These are phyloP conservation scores for Colletotrichum tropicicola DNA, from an alignment of 2,329 filamentous ascomycete species.

Conservation along the genomic window DNA sequence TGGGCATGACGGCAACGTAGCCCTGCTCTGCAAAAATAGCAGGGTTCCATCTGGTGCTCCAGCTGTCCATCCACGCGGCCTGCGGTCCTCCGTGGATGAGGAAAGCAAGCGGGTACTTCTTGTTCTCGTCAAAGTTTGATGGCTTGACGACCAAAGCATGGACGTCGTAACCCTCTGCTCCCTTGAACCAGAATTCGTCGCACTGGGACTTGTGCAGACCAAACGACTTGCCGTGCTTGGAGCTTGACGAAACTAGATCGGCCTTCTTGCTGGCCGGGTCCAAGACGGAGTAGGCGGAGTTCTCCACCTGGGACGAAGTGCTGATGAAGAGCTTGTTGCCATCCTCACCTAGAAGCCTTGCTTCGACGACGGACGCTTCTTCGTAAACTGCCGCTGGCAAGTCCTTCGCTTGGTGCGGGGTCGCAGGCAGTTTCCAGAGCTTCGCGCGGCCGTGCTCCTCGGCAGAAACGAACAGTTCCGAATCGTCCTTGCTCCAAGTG, in stretches of 20 bases:
- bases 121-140: conserved; percentile 70
- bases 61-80: conserved; percentile 77
- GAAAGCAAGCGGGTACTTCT: conserved; percentile 82
- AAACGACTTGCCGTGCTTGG: conserved; percentile 71
- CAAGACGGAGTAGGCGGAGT: conserved; percentile 72
- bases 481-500: conserved; percentile 66
- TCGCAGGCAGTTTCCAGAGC: conserved; percentile 69
- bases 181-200: conserved; percentile 75
- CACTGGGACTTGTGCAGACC: conserved; percentile 72
- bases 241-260: conserved; percentile 67
- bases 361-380: conserved; percentile 63
- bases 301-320: conserved; percentile 76
- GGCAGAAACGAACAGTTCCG: conserved; percentile 75
- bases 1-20: conserved; percentile 83
- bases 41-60: conserved; percentile 87
- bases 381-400: conserved; percentile 59
- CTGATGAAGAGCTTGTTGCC: conserved; percentile 67
- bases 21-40: conserved; percentile 89
- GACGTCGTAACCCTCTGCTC: conserved; percentile 68
- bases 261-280: conserved; percentile 50
- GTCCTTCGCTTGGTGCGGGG: conserved; percentile 56
- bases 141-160: conserved; percentile 76
- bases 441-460: conserved; percentile 73
- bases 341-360: conserved; percentile 59
- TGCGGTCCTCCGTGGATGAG: conserved; percentile 88